phyloP scores from a whole-genome alignment of 1,139 yeast genomes.

The Pneumocystis jirovecii region DNA sequence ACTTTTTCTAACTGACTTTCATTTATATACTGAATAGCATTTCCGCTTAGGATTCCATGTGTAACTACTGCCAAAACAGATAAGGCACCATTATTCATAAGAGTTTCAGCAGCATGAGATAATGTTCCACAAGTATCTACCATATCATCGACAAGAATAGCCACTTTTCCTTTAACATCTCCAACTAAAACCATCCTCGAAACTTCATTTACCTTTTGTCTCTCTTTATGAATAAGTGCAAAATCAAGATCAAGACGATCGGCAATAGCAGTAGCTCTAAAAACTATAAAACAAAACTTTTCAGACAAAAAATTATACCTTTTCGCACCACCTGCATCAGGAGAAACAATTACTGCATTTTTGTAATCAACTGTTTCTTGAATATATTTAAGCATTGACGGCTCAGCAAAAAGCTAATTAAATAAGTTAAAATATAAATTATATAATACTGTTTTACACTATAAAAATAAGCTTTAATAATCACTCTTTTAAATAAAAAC shows the following conservation, averaged over 20 bases:
- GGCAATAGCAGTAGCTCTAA: conserved; percentile 75
- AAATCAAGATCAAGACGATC: conserved; percentile 81
- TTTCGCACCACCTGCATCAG: conserved; percentile 99
- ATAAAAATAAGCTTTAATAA: not conserved
- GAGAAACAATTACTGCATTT: conserved; percentile 77
- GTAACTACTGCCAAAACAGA: conserved; percentile 89
- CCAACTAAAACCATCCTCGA: conserved; percentile 93
- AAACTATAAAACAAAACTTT: conserved; percentile 62
- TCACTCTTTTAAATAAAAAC: not conserved
- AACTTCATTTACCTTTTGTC: conserved; percentile 72
- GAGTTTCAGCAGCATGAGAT: conserved; percentile 87
- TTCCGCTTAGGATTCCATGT: conserved; percentile 83
- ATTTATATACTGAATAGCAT: conserved; percentile 72
- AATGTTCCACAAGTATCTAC: conserved; percentile 97
- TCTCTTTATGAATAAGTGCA: conserved; percentile 91
- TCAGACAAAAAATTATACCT: conserved; percentile 95
- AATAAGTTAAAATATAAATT: not conserved
- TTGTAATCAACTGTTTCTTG: conserved; percentile 40
- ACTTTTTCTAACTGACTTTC: conserved; percentile 62
- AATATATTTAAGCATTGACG: conserved; percentile 79
- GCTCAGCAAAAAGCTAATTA: conserved; percentile 53
- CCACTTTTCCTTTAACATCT: conserved; percentile 74
- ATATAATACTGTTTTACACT: not conserved
- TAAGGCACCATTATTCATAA: conserved; percentile 65
- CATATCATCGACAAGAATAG: conserved; percentile 92